Evolutionary conservation across 2,329 filamentous ascomycete genomes (phyloP).

Genomic region (Aschersonia sp.): DNA sequence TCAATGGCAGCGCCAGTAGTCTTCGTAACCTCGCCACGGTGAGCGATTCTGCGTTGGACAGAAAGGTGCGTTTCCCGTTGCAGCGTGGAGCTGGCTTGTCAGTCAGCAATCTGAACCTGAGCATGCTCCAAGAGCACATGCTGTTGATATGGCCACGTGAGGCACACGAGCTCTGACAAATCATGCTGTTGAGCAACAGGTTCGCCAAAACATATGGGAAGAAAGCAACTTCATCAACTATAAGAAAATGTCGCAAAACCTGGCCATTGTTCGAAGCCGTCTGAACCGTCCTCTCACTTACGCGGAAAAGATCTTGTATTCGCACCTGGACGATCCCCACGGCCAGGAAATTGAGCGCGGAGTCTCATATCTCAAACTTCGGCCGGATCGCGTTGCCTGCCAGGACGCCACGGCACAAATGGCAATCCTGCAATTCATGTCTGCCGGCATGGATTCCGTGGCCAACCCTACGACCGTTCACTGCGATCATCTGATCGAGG

Average conservation of each 20-base stretch:
- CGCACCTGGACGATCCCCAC: constrained; percentile 92
- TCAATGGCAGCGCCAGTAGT: constrained; percentile 41
- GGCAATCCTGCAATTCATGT: constrained; percentile 99
- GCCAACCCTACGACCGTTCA: constrained; percentile 92
- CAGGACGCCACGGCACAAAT: constrained; percentile 99
- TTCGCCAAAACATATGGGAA: constrained; percentile 96
- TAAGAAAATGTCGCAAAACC: constrained; percentile 98
- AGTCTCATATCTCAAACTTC: constrained; percentile 87
- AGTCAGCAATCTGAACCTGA: background rate
- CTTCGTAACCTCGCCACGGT: constrained; percentile 71
- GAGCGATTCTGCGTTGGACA: constrained; percentile 71
- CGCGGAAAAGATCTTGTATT: constrained; percentile 98
- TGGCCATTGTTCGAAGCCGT: constrained; percentile 74
- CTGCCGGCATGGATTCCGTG: constrained; percentile 87
- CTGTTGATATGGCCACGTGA: background rate
- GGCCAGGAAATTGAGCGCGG: constrained; percentile 94
- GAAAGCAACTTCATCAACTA: constrained; percentile 98
- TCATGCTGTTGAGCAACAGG: constrained; percentile 20
- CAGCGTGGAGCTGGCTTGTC: background rate
- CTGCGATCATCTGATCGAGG: constrained; percentile 99
- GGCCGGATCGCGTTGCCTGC: constrained; percentile 94
- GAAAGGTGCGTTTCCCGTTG: constrained; percentile 47
- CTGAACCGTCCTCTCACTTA: constrained; percentile 89
- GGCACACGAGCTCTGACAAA: background rate
- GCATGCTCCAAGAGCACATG: background rate